Percentiles rank a stretch among this genome's conserved stretches.
Evolutionary conservation across 441 rosid species (phyloP).

Genomic region (Lepidium campestre): DNA sequence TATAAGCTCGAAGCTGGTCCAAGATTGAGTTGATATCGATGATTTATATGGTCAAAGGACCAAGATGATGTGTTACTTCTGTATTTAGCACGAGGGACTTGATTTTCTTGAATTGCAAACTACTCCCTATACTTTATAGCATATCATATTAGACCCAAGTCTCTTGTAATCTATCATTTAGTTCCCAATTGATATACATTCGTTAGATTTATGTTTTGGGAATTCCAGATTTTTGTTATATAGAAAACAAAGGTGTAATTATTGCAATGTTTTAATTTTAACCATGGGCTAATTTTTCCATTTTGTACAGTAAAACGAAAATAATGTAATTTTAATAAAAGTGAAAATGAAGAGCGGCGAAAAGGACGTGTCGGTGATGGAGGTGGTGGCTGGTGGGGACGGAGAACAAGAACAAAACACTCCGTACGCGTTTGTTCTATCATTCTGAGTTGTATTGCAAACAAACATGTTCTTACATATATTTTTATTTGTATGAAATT

Average conservation of each 20-base stretch:
- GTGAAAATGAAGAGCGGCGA: background rate
- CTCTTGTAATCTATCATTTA: background rate
- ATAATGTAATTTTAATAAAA: background rate
- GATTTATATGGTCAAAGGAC: background rate
- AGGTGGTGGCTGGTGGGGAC: constrained; percentile 12
- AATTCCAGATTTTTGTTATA: background rate
- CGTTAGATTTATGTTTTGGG: background rate
- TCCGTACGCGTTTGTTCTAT: constrained; percentile 23
- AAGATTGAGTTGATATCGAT: background rate
- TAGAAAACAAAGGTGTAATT: background rate
- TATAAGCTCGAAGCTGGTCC: background rate
- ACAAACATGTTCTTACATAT: constrained; percentile 1
- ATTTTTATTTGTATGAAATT: too few relatives aligned
- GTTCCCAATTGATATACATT: background rate
- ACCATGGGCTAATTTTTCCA: background rate
- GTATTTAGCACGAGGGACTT: background rate
- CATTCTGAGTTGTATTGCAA: constrained; percentile 13
- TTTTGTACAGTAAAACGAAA: background rate
- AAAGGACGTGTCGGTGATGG: constrained; percentile 7
- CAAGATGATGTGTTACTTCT: background rate
- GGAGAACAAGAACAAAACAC: background rate
- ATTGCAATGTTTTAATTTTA: background rate
- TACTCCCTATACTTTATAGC: background rate
- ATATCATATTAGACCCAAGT: background rate
- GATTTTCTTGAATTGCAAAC: background rate